These are phyloP conservation scores for Pseudogymnoascus sp. DNA, from an alignment of 2,329 filamentous ascomycete genomes.

Conservation along the genomic window DNA sequence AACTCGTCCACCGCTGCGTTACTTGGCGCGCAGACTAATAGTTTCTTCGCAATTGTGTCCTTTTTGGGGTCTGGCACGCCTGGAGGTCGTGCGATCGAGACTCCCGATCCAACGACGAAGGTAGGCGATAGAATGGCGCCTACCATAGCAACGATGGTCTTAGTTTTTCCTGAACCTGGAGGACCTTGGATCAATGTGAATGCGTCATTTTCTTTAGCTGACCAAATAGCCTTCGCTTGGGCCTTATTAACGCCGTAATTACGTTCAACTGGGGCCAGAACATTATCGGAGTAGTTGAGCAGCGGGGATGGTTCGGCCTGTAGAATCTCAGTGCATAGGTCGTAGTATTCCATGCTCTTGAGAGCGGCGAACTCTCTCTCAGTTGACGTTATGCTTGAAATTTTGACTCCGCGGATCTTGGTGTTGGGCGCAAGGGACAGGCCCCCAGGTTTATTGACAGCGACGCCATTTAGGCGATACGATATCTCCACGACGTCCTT, in stretches of 20 bases:
- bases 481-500: constrained; percentile 76
- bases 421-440: constrained; percentile 60
- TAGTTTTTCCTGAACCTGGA: constrained; percentile 95
- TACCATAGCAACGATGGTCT: constrained; percentile 95
- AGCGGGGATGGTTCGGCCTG: constrained; percentile 85
- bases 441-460: constrained; percentile 48
- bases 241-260: constrained; percentile 82
- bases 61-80: constrained; percentile 29
- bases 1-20: constrained; percentile 96
- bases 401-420: constrained; percentile 67
- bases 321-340: constrained; percentile 87
- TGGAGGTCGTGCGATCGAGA: constrained; percentile 36
- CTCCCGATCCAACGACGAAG: constrained; percentile 33
- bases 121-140: constrained; percentile 70
- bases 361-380: constrained; percentile 93
- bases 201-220: constrained; percentile 89
- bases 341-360: constrained; percentile 88
- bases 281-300: constrained; percentile 69
- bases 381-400: constrained; percentile 88
- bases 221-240: constrained; percentile 85
- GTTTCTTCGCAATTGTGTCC: constrained; percentile 58
- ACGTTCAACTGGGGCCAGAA: constrained; percentile 58
- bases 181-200: constrained; percentile 95
- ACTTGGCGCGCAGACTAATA: constrained; percentile 95
- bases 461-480: constrained; percentile 66